These are phyloP conservation scores for Haplosporangium sp. DNA, from an alignment of 371 early-diverging fungal species.

Conservation along the genomic window DNA sequence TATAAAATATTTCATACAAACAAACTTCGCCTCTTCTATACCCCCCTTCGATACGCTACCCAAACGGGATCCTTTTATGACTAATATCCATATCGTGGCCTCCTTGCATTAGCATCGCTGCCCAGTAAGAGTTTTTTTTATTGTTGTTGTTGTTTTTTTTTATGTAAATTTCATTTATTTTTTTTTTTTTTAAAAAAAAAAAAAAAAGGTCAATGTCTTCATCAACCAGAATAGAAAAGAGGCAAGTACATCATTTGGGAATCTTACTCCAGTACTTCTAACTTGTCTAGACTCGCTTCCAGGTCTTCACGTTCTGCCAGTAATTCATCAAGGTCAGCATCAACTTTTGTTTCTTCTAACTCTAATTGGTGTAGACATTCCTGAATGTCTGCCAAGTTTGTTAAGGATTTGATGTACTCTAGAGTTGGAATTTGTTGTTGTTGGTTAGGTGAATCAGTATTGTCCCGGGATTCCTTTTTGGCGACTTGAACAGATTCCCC, in stretches of 20 bases:
- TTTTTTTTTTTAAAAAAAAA: neutral
- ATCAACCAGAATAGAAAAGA: too few relatives aligned
- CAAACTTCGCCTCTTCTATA: neutral
- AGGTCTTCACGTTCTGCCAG: conserved; percentile 57
- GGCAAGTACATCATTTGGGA: too few relatives aligned
- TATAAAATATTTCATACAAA: neutral
- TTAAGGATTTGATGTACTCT: conserved; percentile 57
- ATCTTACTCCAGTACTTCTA: conserved; percentile 66
- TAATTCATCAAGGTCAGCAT: conserved; percentile 70
- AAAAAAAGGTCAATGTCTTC: neutral
- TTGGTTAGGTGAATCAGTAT: neutral
- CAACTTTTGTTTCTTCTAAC: conserved; percentile 75
- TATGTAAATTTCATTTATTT: neutral
- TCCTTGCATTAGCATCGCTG: neutral
- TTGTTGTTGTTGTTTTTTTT: neutral
- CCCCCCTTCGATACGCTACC: neutral
- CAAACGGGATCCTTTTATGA: neutral
- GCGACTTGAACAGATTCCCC: neutral
- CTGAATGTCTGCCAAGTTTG: conserved; percentile 74
- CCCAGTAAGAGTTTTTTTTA: neutral
- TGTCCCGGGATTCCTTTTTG: neutral
- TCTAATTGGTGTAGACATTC: conserved; percentile 73
- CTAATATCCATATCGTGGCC: neutral
- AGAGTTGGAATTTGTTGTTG: conserved; percentile 13
- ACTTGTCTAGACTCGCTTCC: conserved; percentile 59